Evolutionary conservation across 2,329 filamentous ascomycete species (phyloP).

Genomic region (Calonectria pauciramosa): DNA sequence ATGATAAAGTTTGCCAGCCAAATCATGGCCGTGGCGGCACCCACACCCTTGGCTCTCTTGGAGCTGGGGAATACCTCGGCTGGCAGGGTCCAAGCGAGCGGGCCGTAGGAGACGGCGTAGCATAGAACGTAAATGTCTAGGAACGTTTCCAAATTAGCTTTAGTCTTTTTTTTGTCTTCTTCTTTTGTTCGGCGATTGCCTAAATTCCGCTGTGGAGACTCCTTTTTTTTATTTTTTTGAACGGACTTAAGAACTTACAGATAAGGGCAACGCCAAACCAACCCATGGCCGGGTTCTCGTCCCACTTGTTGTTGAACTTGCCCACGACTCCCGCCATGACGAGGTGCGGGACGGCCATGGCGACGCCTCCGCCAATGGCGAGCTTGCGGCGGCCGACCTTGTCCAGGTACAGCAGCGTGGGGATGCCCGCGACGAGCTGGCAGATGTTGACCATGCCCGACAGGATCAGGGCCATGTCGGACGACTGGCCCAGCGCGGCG

Average conservation of each 20-base stretch:
- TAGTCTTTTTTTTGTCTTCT: not conserved
- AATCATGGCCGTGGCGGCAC: conserved; percentile 48
- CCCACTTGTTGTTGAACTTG: conserved; percentile 34
- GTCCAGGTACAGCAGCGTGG: conserved; percentile 48
- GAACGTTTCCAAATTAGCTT: not conserved
- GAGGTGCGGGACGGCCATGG: conserved; percentile 36
- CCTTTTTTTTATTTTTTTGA: no score
- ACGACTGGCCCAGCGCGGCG: conserved; percentile 43
- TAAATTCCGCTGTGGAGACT: not conserved
- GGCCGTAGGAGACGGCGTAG: conserved; percentile 49
- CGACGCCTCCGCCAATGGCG: conserved; percentile 35
- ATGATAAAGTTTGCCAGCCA: conserved; percentile 55
- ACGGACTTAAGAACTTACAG: conserved; percentile 24
- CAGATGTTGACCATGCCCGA: conserved; percentile 52
- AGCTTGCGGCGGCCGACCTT: conserved; percentile 46
- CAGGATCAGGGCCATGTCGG: conserved; percentile 48
- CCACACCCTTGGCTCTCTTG: conserved; percentile 53
- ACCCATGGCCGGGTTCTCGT: conserved; percentile 28
- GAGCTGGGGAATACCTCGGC: conserved; percentile 54
- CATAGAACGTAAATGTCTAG: conserved; percentile 44
- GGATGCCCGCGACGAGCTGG: conserved; percentile 48
- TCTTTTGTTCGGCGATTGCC: not conserved
- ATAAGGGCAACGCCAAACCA: conserved; percentile 35
- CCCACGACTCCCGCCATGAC: conserved; percentile 36
- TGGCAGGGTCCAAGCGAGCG: conserved; percentile 53